Conservation (phyloP, 345 rosid genomes). For the Salix suchowensis region DNA sequence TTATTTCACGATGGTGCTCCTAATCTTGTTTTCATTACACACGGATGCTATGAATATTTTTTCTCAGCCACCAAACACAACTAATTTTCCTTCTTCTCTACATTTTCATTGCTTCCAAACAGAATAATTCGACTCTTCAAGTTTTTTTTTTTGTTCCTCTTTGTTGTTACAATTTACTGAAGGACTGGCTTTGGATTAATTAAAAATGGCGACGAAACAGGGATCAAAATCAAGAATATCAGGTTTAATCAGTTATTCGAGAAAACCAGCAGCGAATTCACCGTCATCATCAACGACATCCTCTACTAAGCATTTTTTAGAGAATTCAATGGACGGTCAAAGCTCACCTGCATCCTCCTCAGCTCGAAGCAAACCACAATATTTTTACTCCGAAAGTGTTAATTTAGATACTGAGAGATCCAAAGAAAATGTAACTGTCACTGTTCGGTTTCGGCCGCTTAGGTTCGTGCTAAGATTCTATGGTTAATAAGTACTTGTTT, state of each 20-base stretch:
- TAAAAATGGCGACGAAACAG: conserved; percentile 64
- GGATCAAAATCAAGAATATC: conserved; percentile 56
- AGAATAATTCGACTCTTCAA: background rate
- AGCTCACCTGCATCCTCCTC: conserved; percentile 98
- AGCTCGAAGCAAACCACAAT: conserved; percentile 77
- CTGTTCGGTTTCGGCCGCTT: conserved; percentile 95
- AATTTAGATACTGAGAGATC: conserved; percentile 43
- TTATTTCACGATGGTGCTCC: background rate
- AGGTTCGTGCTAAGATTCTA: conserved; percentile 37
- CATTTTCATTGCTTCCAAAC: background rate
- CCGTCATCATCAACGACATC: conserved; percentile 87
- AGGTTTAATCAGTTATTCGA: conserved; percentile 32
- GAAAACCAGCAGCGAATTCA: conserved; percentile 52
- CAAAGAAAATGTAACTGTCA: conserved; percentile 90
- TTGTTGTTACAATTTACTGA: background rate
- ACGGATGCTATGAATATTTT: background rate
- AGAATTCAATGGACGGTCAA: conserved; percentile 77
- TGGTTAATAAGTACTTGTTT: background rate
- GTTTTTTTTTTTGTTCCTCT: background rate
- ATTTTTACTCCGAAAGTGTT: conserved; percentile 49
- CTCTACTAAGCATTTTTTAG: conserved; percentile 72
- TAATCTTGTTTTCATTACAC: background rate
- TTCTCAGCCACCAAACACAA: background rate
- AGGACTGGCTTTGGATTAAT: background rate
- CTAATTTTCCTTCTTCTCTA: background rate